Base-by-base conservation (phyloP, 2,329 filamentous ascomycete genomes). In the Leptographium lundbergii region DNA sequence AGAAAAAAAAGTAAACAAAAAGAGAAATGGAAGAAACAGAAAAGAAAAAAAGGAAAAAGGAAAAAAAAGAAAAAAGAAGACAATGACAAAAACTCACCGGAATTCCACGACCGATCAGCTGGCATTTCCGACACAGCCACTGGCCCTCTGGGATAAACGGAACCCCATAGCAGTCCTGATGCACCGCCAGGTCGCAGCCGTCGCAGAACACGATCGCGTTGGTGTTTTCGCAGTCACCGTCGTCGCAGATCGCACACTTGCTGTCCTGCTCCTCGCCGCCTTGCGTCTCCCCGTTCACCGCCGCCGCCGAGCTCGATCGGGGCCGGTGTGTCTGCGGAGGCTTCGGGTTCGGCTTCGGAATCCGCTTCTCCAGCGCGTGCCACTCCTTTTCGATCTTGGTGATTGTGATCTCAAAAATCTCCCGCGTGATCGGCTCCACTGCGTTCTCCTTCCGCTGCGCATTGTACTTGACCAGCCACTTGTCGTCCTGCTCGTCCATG, bases 191-290 rank as follows among this genome's bases (percentile, higher is more conserved):
- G 72, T 99, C 95, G 72, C 94, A 99, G 3, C 94, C 94, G 69
- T 99, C 94, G 70, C 94, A 99, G 69, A 99, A 99, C 25, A 99
- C 94, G 67, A 99, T 99, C 1, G 94, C 94, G 69, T 99, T 99
- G 25, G 94, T 95, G 71, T 99, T 99, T 73, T 99, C 94, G 69
- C 94, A 99, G 69, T 99, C 94, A n/a, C 94, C 94, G 68, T 99
- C 94, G 69, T 99, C 94, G 70, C 94, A 99, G 60, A 99, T 95
- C 25, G 90, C 91, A 69, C 94, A 99, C 72, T 96, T 97, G 66
- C 88, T 96, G 71, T 99, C 94, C 66, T 94, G 91, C 72, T 97
- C 92, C 73, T 97, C 94, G 24, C 90, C 90, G 32, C 81, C 85
- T 63, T 87, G 84, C 52, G 88, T 86, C 73, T 97, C 94, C 59